Evolutionary conservation across 164 flowering plant genomes (phyloP), one percentile per base, ranked within the genome.

Genomic region (Dillenia turbinata): DNA sequence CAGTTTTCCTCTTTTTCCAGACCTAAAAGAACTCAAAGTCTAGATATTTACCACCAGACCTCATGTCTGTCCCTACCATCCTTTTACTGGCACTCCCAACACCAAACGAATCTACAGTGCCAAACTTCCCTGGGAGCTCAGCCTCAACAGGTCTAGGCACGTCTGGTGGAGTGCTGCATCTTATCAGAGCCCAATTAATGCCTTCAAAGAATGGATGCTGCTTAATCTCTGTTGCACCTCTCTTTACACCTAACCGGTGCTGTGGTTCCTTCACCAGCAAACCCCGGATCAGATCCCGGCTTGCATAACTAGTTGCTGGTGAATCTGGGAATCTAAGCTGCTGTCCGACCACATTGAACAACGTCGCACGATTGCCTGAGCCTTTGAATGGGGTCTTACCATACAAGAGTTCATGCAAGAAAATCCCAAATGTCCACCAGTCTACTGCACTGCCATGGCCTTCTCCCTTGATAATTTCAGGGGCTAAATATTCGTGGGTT

Each of bases 401-500:
- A 56, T 88, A 86, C 1, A 88, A 61, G 14, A 88, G 72, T 57
- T 88, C 95, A 49, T 88, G 87, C 75, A 88, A 70, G 77, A 88
- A 88, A 50, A 88, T 78, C 12, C 95, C 95, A 63, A 88, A 86
- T 12, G 92, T 88, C 95, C 95, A 88, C 95, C 95, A 88, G 63
- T 88, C 95, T 52, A 88, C 95, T 0, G 92, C 91, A 70, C 95
- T 88, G 9, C 95, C 92, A 69, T 86, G 92, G 47, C 95, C 95
- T 69, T 88, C 95, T 22, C 89, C 93, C 62, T 81, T 81, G 69
- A 85, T 85, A 46, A 85, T 85, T 72, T 85, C 90, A 16, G 90
- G 90, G 45, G 90, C 90, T 40, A 85, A 70, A 73, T 85, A 85
- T 57, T 85, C 90, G 50, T 85, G 90, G 44, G 90, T 86, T 47